These are phyloP conservation scores for Cytospora schulzeri DNA, from an alignment of 2,329 filamentous ascomycete genomes.

Conservation along the genomic window DNA sequence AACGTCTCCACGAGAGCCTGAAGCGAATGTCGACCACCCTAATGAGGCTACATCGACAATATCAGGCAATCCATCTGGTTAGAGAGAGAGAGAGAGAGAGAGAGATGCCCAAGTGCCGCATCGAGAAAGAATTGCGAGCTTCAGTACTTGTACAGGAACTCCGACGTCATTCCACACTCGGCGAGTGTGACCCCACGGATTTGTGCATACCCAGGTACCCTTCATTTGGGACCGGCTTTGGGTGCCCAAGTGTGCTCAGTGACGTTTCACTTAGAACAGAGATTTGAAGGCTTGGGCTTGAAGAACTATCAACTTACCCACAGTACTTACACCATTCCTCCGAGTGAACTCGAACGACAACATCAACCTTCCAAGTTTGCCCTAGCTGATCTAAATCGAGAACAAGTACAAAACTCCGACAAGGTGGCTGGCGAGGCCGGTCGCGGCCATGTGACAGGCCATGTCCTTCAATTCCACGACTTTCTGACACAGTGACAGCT, in stretches of 20 bases:
- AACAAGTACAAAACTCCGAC: background rate
- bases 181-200: background rate
- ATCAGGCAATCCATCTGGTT: background rate
- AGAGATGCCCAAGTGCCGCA: background rate
- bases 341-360: background rate
- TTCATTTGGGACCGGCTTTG: background rate
- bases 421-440: conserved; percentile 6
- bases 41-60: background rate
- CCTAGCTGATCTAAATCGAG: conserved; percentile 15
- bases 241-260: background rate
- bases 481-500: background rate
- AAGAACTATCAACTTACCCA: background rate
- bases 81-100: background rate
- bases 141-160: background rate
- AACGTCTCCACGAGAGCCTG: background rate
- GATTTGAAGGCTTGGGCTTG: conserved; percentile 4
- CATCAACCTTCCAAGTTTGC: conserved; percentile 2
- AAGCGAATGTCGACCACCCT: background rate
- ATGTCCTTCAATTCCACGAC: conserved; percentile 1
- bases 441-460: background rate
- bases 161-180: conserved; percentile 2
- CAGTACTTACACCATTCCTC: background rate
- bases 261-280: background rate
- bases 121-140: background rate
- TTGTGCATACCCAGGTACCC: background rate